Percentiles rank a stretch among this genome's conserved stretches.
Evolutionary conservation across 2,329 filamentous ascomycete genomes (phyloP).

Genomic region (Claviceps monticola): DNA sequence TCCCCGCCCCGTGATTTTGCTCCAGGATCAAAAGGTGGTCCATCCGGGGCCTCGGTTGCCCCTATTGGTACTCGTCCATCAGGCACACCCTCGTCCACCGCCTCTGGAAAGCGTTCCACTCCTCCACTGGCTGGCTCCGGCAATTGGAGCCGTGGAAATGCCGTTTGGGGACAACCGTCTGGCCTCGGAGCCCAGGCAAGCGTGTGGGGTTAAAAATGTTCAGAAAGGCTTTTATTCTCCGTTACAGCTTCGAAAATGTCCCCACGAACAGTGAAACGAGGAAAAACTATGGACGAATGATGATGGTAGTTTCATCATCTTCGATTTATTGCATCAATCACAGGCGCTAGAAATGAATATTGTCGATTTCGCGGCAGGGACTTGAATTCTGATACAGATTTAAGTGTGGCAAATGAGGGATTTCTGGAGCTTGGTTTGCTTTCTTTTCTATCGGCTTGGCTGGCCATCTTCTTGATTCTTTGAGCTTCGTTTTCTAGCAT

Average conservation of each 20-base stretch:
- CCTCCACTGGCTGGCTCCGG: conserved; percentile 84
- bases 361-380: conserved; percentile 2
- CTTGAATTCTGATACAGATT: neutral
- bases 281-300: neutral
- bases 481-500: conserved; percentile 3
- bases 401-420: conserved; percentile 13
- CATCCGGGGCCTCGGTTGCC: conserved; percentile 54
- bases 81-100: conserved; percentile 34
- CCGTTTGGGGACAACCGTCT: conserved; percentile 75
- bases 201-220: conserved; percentile 66
- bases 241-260: neutral
- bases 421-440: neutral
- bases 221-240: neutral
- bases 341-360: conserved; percentile 5
- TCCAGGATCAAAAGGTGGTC: conserved; percentile 37
- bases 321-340: neutral
- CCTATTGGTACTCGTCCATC: conserved; percentile 86
- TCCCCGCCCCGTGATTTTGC: conserved; percentile 60
- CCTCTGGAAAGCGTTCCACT: conserved; percentile 62
- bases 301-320: neutral
- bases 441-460: conserved; percentile 5
- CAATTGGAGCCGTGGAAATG: conserved; percentile 67
- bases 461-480: conserved; percentile 5
- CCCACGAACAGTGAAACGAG: neutral
- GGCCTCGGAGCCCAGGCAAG: conserved; percentile 78